These are phyloP conservation scores for Jaltomata sinuosa DNA, from an alignment of 257 asterid genomes.

Conservation along the genomic window DNA sequence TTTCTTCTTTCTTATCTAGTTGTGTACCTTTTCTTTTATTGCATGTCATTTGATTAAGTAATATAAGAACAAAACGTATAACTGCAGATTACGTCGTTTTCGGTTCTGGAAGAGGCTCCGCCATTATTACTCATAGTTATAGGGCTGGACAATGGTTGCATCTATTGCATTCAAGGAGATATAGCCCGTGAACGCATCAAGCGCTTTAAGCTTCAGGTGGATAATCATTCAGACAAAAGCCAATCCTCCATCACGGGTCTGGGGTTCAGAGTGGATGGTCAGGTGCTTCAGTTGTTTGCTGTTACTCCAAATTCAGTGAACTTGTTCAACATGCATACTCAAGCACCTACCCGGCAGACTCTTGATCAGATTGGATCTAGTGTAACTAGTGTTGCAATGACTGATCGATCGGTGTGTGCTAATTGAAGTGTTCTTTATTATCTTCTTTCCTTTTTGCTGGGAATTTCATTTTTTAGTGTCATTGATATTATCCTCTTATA, in stretches of 20 bases:
- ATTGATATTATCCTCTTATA: conserved; percentile 15
- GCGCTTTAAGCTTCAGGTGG: conserved; percentile 81
- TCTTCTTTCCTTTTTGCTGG: not conserved
- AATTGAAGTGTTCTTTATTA: not conserved
- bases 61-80: not conserved
- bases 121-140: conserved; percentile 86
- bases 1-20: not conserved
- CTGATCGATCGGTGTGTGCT: conserved; percentile 63
- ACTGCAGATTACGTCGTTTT: conserved; percentile 74
- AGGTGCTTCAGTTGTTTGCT: conserved; percentile 68
- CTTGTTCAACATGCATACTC: conserved; percentile 66
- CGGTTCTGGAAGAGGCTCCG: conserved; percentile 86
- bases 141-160: conserved; percentile 81
- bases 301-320: conserved; percentile 82
- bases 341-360: conserved; percentile 55
- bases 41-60: not conserved
- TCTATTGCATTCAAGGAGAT: conserved; percentile 97
- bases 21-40: not conserved
- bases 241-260: conserved; percentile 62
- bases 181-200: conserved; percentile 95
- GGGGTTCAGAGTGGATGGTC: conserved; percentile 89
- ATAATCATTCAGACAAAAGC: conserved; percentile 30
- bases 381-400: conserved; percentile 75
- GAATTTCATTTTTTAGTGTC: not conserved
- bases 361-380: conserved; percentile 89